Evolutionary conservation across 1,284 basidiomycete genomes (phyloP), one percentile per base, ranked within the genome.

Genomic region (Wallemia ichthyophaga): DNA sequence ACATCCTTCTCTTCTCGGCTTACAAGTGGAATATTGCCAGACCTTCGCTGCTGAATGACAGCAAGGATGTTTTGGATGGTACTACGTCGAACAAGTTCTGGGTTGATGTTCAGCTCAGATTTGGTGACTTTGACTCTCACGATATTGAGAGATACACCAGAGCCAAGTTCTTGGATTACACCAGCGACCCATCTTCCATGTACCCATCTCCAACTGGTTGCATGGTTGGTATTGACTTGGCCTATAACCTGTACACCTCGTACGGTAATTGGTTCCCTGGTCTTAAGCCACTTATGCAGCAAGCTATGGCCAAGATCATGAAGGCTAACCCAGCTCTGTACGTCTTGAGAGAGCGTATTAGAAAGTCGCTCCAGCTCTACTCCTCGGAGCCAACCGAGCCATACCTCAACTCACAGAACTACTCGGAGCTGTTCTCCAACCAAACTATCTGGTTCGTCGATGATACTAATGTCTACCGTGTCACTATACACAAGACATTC

Each of bases 401-500:
- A 57, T 98, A 98, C 72, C 75, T 98, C 66, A 96, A 92, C 75
- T 92, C 88, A 66, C 64, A 64, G 61, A 72, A 71, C 64, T 71
- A 72, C 62, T 69, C 71, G 37, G 67, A 68, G 63, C 66, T 67
- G 55, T 60, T 11, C 19, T 58, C 17, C n/a, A 98, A 98, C 72
- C 92, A 96, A 71, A 92, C 98, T 70, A 96, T 98, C 64, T 99
- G 80, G 94, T 96, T 98, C 68, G 91, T 98, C 63, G 94, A 99
- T 68, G 94, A 99, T 69, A 98, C 94, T 56, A 96, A 98, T 66
- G 94, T 98, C 25, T 98, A 99, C 72, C 88, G 94, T 65, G 94
- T 99, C 60, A 98, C 92, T 7, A 98, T 99, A 67, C 94, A 98
- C 76, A 95, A 96, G 75, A 98, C 92, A 5, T 98, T 99, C 70